phyloP scores from a whole-genome alignment of 345 rosid species.

The Hibiscus trionum region DNA sequence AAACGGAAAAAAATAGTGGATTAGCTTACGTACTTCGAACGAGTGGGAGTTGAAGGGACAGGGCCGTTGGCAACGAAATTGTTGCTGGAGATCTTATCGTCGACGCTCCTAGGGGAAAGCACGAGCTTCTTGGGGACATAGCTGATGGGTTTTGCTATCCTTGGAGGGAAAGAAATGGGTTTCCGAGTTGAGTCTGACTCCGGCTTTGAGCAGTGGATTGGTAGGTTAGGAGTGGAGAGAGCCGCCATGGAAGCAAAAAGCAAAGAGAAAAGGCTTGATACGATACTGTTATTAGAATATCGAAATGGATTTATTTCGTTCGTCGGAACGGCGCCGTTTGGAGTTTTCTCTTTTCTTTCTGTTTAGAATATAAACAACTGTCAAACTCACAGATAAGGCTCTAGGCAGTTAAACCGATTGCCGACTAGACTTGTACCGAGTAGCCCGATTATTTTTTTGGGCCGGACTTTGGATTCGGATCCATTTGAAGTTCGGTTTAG shows the following conservation, averaged over 20 bases:
- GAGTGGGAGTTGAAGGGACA: conserved; percentile 21
- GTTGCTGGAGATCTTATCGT: conserved; percentile 22
- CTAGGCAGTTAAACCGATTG: no score
- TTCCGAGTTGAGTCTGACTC: conserved; percentile 17
- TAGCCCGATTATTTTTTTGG: no score
- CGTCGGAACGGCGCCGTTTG: not conserved
- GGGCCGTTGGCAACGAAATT: conserved; percentile 13
- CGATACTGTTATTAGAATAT: not conserved
- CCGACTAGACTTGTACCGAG: no score
- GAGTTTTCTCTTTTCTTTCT: no score
- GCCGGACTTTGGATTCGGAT: no score
- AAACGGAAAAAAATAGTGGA: not conserved
- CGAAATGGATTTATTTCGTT: not conserved
- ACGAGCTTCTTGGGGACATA: conserved; percentile 17
- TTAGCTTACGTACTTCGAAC: conserved; percentile 26
- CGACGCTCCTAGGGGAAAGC: conserved; percentile 26
- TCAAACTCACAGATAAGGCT: no score
- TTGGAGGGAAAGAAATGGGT: conserved; percentile 18
- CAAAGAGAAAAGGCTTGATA: not conserved
- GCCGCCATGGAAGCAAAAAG: conserved; percentile 30
- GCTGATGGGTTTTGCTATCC: conserved; percentile 1
- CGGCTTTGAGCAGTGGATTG: conserved; percentile 13
- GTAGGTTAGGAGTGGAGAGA: conserved; percentile 14
- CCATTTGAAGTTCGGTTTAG: no score
- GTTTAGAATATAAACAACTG: no score